Conservation (phyloP, 768 basidiomycete genomes). For the Chiua virens region DNA sequence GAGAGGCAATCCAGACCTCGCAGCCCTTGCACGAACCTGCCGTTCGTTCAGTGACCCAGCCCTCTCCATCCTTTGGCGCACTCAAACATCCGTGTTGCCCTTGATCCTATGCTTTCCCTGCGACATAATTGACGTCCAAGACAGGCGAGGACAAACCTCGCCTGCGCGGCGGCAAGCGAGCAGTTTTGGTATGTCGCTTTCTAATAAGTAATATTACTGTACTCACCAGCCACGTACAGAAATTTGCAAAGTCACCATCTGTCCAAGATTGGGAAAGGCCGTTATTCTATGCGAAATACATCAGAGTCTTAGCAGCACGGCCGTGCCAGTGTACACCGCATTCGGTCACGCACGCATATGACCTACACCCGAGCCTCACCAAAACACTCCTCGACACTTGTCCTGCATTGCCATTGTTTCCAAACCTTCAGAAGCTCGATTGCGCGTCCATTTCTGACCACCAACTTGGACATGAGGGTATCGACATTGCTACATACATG, state of each 20-base stretch:
- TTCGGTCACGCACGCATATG: constrained; percentile 6
- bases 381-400: constrained; percentile 23
- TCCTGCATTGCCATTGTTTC: constrained; percentile 17
- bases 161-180: constrained; percentile 4
- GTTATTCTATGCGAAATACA: constrained; percentile 16
- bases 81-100: constrained; percentile 18
- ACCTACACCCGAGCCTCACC: constrained; percentile 16
- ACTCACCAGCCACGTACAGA: constrained; percentile 3
- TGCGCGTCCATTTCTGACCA: constrained; percentile 11
- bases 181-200: constrained; percentile 7
- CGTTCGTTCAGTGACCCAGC: too few species aligned
- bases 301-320: constrained; percentile 1
- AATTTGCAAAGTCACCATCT: constrained; percentile 9
- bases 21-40: constrained; percentile 16
- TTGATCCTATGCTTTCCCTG: constrained; percentile 15
- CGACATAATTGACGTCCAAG: constrained; percentile 12
- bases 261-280: constrained; percentile 18
- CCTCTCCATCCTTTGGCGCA: constrained; percentile 22
- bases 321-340: not conserved
- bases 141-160: constrained; percentile 13
- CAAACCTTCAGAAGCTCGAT: constrained; percentile 21
- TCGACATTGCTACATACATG: constrained; percentile 4
- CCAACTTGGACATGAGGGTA: too few species aligned
- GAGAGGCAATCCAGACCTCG: constrained; percentile 11
- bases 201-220: too few species aligned